These are phyloP conservation scores for Fusarium sp. DNA, from an alignment of 2,329 filamentous ascomycete genomes.

Conservation along the genomic window DNA sequence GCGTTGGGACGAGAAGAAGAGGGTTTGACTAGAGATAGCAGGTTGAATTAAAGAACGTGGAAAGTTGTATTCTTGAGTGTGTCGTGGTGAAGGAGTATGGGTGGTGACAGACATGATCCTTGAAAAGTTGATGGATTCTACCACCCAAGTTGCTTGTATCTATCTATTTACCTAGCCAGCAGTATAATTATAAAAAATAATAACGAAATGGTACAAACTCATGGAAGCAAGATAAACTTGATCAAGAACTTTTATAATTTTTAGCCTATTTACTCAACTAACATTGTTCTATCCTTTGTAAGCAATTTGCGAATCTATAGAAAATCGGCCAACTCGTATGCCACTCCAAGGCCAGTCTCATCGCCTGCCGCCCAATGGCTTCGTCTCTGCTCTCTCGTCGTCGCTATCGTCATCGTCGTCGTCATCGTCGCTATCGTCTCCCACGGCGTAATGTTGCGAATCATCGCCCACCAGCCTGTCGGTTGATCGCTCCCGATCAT, in stretches of 20 bases:
- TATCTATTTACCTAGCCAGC: too few species aligned
- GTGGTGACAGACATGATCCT: neutral
- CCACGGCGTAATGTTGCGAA: constrained; percentile 60
- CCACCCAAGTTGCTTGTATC: too few species aligned
- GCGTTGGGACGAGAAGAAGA: constrained; percentile 20
- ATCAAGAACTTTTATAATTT: too few species aligned
- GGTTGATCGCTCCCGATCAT: constrained; percentile 52
- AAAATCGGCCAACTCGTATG: constrained; percentile 1
- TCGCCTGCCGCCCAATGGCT: constrained; percentile 37
- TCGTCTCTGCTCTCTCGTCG: constrained; percentile 41
- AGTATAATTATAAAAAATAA: too few species aligned
- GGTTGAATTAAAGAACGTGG: constrained; percentile 7
- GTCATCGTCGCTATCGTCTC: constrained; percentile 55
- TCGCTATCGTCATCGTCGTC: constrained; percentile 44
- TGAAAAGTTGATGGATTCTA: neutral
- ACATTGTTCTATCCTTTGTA: neutral
- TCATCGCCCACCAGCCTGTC: constrained; percentile 48
- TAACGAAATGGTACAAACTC: too few species aligned
- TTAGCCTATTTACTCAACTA: too few species aligned
- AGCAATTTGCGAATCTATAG: constrained; percentile 22
- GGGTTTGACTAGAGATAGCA: constrained; percentile 13
- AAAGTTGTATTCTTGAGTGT: too few species aligned
- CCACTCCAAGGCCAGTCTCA: constrained; percentile 9
- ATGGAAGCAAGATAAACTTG: too few species aligned
- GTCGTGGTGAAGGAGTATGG: too few species aligned